Base-by-base conservation (phyloP, 192 early-diverging fungal genomes). In the Entomortierella lignicola region DNA sequence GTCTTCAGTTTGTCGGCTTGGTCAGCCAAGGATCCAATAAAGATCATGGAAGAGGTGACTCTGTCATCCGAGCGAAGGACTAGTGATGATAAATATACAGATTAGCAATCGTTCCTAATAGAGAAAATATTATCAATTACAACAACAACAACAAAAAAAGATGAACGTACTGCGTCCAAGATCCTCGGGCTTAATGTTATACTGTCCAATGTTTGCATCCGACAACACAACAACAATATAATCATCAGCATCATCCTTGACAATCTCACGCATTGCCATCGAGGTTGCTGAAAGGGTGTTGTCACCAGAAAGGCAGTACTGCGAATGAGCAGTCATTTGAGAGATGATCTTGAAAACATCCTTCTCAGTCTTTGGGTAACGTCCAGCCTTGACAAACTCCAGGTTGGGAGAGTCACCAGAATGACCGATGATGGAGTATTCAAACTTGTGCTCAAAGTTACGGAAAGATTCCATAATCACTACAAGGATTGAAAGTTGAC, bases 231-330 rank as follows among this genome's bases (percentile, higher is more conserved):
- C 83, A 11, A 91, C 91, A 80, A 94, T 92, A 66, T 94, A 91
- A 65, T 94, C 92, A 72, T 95, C 93, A 5, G 89, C 91, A 48
- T 91, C 89, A 27, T 93, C 89, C 64, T 90, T 87, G 11, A 84
- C 83, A 58, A 95, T 87, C 60, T 92, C 88, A 47, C 90, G 86
- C 57, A 93, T 86, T 2, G 91, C 90, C 53, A 86, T 66, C 63
- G 86, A 80, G 1, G 88, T 85, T 12, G 94, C 91, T 27, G 84
- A 82, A 17, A 95, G 69, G 5, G 93, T 95, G 65, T 92, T 94
- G 58, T 95, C 93, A 26, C 92, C 94, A 52, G 86, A 89, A 18
- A 92, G 80, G 71, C 94, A 95, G 82, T 92, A 95, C 71, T 92
- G 91, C 6, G 94, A 89, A 80, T 95, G 94, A 8, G 87, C 88